phyloP scores from a whole-genome alignment of 257 asterid genomes.

The Gentiana macrophylla region DNA sequence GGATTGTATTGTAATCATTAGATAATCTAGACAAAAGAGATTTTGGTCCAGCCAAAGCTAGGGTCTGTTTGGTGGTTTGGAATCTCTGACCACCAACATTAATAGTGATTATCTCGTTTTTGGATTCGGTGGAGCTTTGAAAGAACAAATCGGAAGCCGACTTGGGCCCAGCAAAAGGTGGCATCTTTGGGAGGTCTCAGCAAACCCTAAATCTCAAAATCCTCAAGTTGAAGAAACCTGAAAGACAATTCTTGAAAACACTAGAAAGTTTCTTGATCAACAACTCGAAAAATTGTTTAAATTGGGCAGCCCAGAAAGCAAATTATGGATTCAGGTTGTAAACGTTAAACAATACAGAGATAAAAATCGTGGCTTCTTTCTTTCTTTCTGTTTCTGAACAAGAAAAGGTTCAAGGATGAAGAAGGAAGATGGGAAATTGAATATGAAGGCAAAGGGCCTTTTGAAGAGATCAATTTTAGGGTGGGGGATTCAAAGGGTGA shows the following conservation, averaged over 20 bases:
- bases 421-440: background rate
- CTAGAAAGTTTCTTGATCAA: no score
- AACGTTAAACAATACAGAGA: no score
- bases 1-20: slow-evolving; percentile 21
- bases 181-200: slow-evolving; percentile 30
- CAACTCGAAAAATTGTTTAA: no score
- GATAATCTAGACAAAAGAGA: slow-evolving; percentile 55
- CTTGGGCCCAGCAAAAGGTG: slow-evolving; percentile 45
- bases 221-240: background rate
- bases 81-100: slow-evolving; percentile 93
- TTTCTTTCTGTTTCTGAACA: background rate
- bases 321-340: no score
- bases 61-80: slow-evolving; percentile 85
- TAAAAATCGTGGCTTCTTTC: no score
- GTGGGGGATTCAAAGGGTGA: background rate
- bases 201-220: background rate
- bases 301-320: no score
- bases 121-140: slow-evolving; percentile 21
- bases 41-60: slow-evolving; percentile 55
- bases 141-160: slow-evolving; percentile 18
- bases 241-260: background rate
- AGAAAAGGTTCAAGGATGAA: background rate
- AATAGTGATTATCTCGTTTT: slow-evolving; percentile 51
- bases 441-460: background rate
- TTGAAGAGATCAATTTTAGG: background rate